These are phyloP conservation scores for Panicum hallii DNA, from an alignment of 202 grass and related monocot genomes.

Conservation along the genomic window DNA sequence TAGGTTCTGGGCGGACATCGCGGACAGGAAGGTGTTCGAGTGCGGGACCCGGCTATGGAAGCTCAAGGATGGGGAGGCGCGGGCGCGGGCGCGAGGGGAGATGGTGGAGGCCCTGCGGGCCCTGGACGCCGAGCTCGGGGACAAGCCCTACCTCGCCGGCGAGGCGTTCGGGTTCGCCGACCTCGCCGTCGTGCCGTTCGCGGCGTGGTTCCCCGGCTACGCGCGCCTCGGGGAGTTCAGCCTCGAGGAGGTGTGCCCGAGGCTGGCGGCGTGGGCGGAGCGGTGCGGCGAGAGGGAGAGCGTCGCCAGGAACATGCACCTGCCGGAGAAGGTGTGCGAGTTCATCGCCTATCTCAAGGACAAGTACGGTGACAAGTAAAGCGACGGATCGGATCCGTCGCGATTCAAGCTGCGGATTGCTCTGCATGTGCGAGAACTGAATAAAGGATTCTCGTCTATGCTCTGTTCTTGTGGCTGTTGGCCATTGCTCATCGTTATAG, in stretches of 20 bases:
- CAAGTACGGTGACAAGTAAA: not conserved
- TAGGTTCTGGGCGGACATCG: slow-evolving; percentile 9
- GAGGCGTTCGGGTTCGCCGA: not conserved
- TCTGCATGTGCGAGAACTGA: too few relatives aligned
- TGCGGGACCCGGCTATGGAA: slow-evolving; percentile 7
- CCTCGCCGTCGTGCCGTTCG: not conserved
- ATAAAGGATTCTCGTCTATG: too few relatives aligned
- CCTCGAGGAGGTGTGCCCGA: slow-evolving; percentile 10
- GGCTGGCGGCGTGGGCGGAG: not conserved
- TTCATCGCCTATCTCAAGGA: slow-evolving; percentile 9
- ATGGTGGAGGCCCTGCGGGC: not conserved
- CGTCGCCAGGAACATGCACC: not conserved
- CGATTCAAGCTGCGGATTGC: too few relatives aligned
- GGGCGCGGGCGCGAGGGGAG: not conserved
- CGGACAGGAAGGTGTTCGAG: not conserved
- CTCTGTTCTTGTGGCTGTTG: too few relatives aligned
- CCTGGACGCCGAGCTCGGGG: not conserved
- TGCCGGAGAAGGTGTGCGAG: not conserved
- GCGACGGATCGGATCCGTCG: too few relatives aligned
- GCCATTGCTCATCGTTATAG: too few relatives aligned
- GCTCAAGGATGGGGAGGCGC: not conserved
- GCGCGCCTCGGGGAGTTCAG: not conserved
- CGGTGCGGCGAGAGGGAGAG: not conserved
- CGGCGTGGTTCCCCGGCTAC: not conserved
- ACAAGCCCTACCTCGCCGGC: not conserved